phyloP scores from a whole-genome alignment of 1,284 basidiomycete genomes.

The Cryptococcus neoformans region DNA sequence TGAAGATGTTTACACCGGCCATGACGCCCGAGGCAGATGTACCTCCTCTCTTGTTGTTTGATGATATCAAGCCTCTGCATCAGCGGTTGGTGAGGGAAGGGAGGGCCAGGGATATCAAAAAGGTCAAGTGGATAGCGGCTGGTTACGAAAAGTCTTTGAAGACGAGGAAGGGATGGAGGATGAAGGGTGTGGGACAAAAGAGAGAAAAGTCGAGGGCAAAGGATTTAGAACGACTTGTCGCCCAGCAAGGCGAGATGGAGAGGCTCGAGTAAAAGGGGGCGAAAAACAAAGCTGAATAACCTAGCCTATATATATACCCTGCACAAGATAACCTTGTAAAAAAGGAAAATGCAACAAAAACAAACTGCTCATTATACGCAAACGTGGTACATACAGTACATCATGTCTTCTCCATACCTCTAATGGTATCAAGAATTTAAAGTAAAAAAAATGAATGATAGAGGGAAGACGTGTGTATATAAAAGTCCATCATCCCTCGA shows the following conservation, averaged over 20 bases:
- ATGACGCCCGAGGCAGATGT: slow-evolving; percentile 39
- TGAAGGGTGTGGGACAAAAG: slow-evolving; percentile 23
- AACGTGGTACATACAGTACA: not conserved
- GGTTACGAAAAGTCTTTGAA: slow-evolving; percentile 30
- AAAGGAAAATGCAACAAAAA: not conserved
- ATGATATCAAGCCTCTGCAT: slow-evolving; percentile 44
- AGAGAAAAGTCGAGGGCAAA: not conserved
- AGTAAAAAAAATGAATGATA: not conserved
- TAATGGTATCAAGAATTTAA: not conserved
- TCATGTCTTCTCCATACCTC: not conserved
- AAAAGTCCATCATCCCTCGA: not conserved
- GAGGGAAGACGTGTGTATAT: not conserved
- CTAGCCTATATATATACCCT: not conserved
- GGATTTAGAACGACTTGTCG: not conserved
- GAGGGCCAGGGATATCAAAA: slow-evolving; percentile 22
- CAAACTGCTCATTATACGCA: not conserved
- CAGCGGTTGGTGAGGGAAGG: slow-evolving; percentile 35
- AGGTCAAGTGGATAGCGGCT: slow-evolving; percentile 32
- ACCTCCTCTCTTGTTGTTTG: slow-evolving; percentile 45
- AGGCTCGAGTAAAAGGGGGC: not conserved
- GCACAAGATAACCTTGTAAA: not conserved
- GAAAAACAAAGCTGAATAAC: not conserved
- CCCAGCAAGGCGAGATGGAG: not conserved
- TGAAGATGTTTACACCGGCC: slow-evolving; percentile 33
- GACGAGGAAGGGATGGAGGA: slow-evolving; percentile 32